Evolutionary conservation across 2,329 filamentous ascomycete genomes (phyloP).

Genomic region (Colletotrichum truncatum): DNA sequence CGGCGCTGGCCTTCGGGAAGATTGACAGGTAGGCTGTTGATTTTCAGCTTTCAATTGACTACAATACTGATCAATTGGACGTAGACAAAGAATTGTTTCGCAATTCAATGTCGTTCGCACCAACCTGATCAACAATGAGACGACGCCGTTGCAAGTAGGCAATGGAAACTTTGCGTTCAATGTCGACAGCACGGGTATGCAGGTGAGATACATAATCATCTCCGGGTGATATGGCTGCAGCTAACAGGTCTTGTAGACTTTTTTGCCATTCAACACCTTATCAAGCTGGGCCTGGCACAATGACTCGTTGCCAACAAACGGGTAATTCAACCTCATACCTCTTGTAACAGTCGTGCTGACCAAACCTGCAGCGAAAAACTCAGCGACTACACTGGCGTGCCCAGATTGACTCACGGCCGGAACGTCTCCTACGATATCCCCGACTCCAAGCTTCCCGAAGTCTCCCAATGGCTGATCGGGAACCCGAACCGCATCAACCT

Average conservation of each 20-base stretch:
- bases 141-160: slow-evolving; percentile 60
- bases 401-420: slow-evolving; percentile 43
- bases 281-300: slow-evolving; percentile 61
- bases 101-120: slow-evolving; percentile 36
- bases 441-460: slow-evolving; percentile 43
- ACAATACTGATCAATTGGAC: background rate
- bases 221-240: rapidly evolving
- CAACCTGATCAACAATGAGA: slow-evolving; percentile 40
- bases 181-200: slow-evolving; percentile 55
- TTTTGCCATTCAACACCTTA: slow-evolving; percentile 54
- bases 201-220: slow-evolving; percentile 28
- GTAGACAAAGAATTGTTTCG: slow-evolving; percentile 33
- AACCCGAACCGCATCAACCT: slow-evolving; percentile 56
- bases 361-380: slow-evolving; percentile 34
- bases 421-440: slow-evolving; percentile 49
- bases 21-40: background rate
- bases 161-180: slow-evolving; percentile 60
- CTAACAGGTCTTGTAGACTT: slow-evolving; percentile 37
- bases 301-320: slow-evolving; percentile 48
- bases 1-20: background rate
- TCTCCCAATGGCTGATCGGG: slow-evolving; percentile 62
- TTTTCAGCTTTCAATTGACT: background rate
- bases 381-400: slow-evolving; percentile 43
- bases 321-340: background rate
- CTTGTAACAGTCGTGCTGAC: background rate